Percentiles rank a stretch among this genome's conserved stretches.
phyloP scores from a whole-genome alignment of 1,139 yeast species.

The Geotrichum aggregatum region DNA sequence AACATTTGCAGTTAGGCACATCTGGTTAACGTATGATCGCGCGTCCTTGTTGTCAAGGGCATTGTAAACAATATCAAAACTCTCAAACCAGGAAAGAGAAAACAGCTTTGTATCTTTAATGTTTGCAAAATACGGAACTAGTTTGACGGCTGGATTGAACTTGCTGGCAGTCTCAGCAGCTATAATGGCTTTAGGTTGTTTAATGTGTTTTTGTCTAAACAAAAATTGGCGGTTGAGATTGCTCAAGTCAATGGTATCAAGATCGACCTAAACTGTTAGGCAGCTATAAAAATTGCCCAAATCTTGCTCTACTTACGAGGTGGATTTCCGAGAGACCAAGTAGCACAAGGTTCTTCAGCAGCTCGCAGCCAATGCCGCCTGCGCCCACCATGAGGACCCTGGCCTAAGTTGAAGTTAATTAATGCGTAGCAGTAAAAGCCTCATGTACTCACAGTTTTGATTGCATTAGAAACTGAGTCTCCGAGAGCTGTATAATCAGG shows the following conservation, averaged over 20 bases:
- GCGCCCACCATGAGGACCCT: slow-evolving; percentile 87
- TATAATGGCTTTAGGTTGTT: slow-evolving; percentile 72
- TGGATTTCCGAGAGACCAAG: slow-evolving; percentile 88
- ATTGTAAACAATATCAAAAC: slow-evolving; percentile 75
- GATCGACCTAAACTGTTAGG: slow-evolving; percentile 47
- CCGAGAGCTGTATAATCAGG: slow-evolving; percentile 23
- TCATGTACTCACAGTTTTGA: slow-evolving; percentile 22
- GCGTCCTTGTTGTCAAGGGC: slow-evolving; percentile 95
- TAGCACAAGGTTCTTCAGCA: slow-evolving; percentile 76
- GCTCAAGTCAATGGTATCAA: slow-evolving; percentile 89
- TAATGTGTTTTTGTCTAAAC: slow-evolving; percentile 81
- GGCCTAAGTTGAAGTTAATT: slow-evolving; percentile 22
- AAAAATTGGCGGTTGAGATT: slow-evolving; percentile 91
- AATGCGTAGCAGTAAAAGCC: neutral
- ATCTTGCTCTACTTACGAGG: slow-evolving; percentile 41
- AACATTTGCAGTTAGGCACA: slow-evolving; percentile 65
- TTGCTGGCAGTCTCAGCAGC: slow-evolving; percentile 76
- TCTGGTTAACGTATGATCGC: slow-evolving; percentile 78
- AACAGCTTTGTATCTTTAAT: slow-evolving; percentile 73
- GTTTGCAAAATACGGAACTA: slow-evolving; percentile 81
- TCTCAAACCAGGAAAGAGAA: slow-evolving; percentile 75
- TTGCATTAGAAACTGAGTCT: slow-evolving; percentile 18
- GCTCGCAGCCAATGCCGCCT: slow-evolving; percentile 98
- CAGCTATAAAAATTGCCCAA: neutral
- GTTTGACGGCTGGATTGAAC: slow-evolving; percentile 70